Base-by-base conservation (phyloP, 306 rosid species). In the Leucaena leucocephala region DNA sequence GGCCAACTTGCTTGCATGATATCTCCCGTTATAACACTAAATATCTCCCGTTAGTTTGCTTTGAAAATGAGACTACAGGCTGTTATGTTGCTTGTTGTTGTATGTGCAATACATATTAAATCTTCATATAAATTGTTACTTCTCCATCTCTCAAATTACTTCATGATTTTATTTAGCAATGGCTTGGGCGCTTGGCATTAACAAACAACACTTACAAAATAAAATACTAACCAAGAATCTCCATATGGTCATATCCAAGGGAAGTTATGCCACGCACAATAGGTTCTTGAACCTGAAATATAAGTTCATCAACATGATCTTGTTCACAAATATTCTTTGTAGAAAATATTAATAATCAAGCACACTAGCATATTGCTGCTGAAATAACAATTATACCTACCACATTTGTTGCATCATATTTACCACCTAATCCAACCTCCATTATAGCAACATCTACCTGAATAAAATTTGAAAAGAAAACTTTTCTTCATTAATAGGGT, bases 241-340 rank as follows among this genome's bases (percentile, higher is more conserved):
- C 98, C 97, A 92, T 92, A 88, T 94, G 98, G 84, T 94, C 98
- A 84, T 91, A 94, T 79, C 98, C 97, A 77, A 94, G 97, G 80
- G 98, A 92, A 58, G 97, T 67, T 88, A 92, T 85, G 67, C 97
- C 98, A 82, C 98, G 92, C 33, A 92, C 98, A 74, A 81, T 76
- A n/a, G 98, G 98, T 64, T 88, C 82, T 78, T 72, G 88, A 76
- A 92, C 84, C 86, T 85, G 86, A 79, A 76, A 78, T 39, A 45
- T 57, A 14, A 64, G 80, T 75, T 33, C 71, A 46, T 44, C 45
- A 75, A 59, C 72, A 70, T 78, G 54, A 74, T 61, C 48, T 54
- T 17, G 36, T 78, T 69, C 85, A 63, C 27, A 57, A 63, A 76
- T 66, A 67, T 71, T 57, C 69, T 76, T 38, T 1, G n/a, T 39